Base-by-base conservation (phyloP, 2,329 filamentous ascomycete species). In the Exophiala sp. region DNA sequence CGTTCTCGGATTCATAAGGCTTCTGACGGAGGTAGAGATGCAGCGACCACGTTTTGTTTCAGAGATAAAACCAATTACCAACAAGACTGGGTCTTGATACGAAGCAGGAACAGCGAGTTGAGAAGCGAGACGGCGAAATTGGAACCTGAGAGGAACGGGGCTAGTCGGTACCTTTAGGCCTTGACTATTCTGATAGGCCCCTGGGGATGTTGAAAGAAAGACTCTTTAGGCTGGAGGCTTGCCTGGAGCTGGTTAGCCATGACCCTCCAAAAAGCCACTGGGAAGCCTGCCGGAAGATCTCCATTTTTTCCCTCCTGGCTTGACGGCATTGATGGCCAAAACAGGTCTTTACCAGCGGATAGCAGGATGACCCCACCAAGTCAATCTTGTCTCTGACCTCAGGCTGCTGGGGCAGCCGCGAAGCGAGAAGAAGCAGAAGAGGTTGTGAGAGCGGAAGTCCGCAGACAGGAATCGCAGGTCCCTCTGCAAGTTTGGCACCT, bases 111-210 rank as follows among this genome's bases (percentile, higher is more conserved):
- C 38, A 29, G 46, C 34, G 46, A 20, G n/a, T 39, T 18, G 48
- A 12, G 45, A 59, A 55, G 47, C 53, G 52, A 57, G 42, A 40
- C 29, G 11, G 49, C 42, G 53, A 59, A 47, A 59, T 59, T 59
- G 57, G 44, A 45, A 42, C 38, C n/a, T 38, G 57, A 53, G 46
- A 59, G 57, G 53, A 59, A 59, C 52, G 51, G 57, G 52, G 36
- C 33, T 56, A 55, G 53, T 29, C 24, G 24, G 24, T 29, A 29
- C 7, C 24, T 29, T 29, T 29, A 29, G 24, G 24, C 24, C 24
- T 21, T 41, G 44, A 14, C 32, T 20, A 9, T 32, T 10, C 16
- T 29, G n/a, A 45, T 14, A 11, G n/a, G 21, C 16, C 10, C 42
- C 29, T 45, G 29, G 24, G 24, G 24, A 29, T 29, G 24, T 3